Conservation (phyloP, 495 filamentous ascomycete genomes). For the Tirmania nivea region DNA sequence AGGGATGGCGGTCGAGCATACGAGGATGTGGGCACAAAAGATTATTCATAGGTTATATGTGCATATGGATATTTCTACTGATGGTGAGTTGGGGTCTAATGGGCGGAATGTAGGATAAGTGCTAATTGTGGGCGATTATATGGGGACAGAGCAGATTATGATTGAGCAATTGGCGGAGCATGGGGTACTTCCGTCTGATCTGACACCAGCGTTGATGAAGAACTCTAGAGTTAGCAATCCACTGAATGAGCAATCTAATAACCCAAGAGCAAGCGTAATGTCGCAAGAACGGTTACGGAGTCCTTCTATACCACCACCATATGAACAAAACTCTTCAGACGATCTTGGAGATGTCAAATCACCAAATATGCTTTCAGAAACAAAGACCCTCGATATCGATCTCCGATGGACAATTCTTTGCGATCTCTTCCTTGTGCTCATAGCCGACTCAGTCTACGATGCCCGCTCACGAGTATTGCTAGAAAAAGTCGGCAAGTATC, state of each 20-base stretch:
- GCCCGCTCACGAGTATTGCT: constrained; percentile 67
- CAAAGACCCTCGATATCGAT: constrained; percentile 79
- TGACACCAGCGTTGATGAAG: constrained; percentile 72
- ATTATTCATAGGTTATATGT: constrained; percentile 85
- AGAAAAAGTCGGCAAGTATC: constrained; percentile 55
- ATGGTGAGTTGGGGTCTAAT: constrained; percentile 18
- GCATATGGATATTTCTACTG: constrained; percentile 85
- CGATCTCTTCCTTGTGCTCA: constrained; percentile 83
- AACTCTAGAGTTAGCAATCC: constrained; percentile 89
- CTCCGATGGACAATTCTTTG: constrained; percentile 94
- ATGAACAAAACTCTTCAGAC: constrained; percentile 6
- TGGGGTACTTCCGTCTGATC: constrained; percentile 62
- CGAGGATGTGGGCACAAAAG: constrained; percentile 91
- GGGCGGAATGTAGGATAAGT: constrained; percentile 1
- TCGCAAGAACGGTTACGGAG: background rate
- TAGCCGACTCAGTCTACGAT: constrained; percentile 89
- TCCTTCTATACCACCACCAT: background rate
- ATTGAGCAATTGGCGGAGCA: constrained; percentile 91
- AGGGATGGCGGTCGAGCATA: constrained; percentile 44
- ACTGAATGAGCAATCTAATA: constrained; percentile 23
- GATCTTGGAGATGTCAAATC: constrained; percentile 37
- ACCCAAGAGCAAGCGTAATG: background rate
- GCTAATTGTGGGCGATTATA: constrained; percentile 7
- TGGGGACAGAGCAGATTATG: constrained; percentile 65
- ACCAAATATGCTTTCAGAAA: constrained; percentile 58